Conservation (phyloP, 2,329 filamentous ascomycete genomes). For the Coniochaeta hoffmannii region DNA sequence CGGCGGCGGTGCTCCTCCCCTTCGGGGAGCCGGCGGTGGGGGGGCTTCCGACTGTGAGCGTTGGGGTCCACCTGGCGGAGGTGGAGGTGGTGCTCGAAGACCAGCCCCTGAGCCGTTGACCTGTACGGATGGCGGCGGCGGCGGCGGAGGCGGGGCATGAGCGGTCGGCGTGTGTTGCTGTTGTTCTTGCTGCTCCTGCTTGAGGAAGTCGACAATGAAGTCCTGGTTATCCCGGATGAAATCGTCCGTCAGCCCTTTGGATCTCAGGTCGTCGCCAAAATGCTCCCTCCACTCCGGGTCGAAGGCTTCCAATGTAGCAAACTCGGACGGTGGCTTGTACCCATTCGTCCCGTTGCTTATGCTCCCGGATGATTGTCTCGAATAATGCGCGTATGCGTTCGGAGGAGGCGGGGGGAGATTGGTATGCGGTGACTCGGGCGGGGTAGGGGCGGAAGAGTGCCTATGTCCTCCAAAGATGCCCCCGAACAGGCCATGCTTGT, state of each 20-base stretch:
- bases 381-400: conserved; percentile 22
- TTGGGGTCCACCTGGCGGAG: conserved; percentile 21
- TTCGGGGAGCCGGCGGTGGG: conserved; percentile 27
- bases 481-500: conserved; percentile 44
- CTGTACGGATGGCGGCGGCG: conserved; percentile 22
- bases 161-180: conserved; percentile 16
- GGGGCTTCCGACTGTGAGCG: conserved; percentile 16
- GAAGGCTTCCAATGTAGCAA: conserved; percentile 55
- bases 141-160: conserved; percentile 12
- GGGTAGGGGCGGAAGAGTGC: conserved; percentile 50
- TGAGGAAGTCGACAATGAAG: conserved; percentile 59
- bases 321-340: conserved; percentile 37
- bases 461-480: conserved; percentile 55
- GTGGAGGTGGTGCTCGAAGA: conserved; percentile 32
- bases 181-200: conserved; percentile 44
- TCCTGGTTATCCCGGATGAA: conserved; percentile 62
- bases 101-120: conserved; percentile 25
- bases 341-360: conserved; percentile 32
- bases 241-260: conserved; percentile 58
- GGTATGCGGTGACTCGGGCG: conserved; percentile 47
- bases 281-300: conserved; percentile 59
- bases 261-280: conserved; percentile 55
- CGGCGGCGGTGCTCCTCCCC: conserved; percentile 41
- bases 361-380: conserved; percentile 28
- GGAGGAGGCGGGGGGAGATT: conserved; percentile 26